Evolutionary conservation across 2,329 filamentous ascomycete genomes (phyloP).

Genomic region (Teratosphaeria pseudoeucalypti): DNA sequence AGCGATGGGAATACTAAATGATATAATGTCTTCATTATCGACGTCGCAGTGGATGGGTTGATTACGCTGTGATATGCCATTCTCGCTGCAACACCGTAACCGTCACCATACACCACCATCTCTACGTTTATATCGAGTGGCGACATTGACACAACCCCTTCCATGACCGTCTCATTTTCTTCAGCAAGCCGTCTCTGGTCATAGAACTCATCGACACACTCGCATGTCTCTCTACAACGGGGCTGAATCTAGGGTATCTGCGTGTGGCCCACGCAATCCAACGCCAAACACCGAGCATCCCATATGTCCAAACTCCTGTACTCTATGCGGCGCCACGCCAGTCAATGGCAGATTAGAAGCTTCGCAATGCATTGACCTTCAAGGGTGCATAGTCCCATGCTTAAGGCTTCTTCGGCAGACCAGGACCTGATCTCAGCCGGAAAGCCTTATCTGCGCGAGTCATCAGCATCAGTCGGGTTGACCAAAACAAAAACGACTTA

Average conservation of each 20-base stretch:
- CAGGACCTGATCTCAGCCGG: constrained; percentile 33
- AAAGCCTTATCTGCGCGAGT: constrained; percentile 34
- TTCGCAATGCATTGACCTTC: not conserved
- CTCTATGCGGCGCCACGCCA: not conserved
- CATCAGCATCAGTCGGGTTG: constrained; percentile 3
- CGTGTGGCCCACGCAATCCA: not conserved
- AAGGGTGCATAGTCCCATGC: not conserved
- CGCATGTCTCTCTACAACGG: not conserved
- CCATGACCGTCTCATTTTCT: too few species aligned
- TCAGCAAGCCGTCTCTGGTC: too few species aligned
- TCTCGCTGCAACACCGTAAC: too few species aligned
- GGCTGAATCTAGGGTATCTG: not conserved
- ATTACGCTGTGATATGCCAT: too few species aligned
- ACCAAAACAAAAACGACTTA: not conserved
- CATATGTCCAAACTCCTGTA: not conserved
- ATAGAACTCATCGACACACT: not conserved
- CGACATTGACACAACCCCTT: too few species aligned
- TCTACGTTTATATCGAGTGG: too few species aligned
- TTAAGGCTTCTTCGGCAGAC: constrained; percentile 10
- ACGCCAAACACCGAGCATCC: not conserved
- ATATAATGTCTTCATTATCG: not conserved
- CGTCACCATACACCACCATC: too few species aligned
- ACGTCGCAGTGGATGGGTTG: not conserved
- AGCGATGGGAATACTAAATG: not conserved
- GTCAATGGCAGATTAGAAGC: not conserved